Evolutionary conservation across 1,284 basidiomycete genomes (phyloP), one percentile per base, ranked within the genome.

Genomic region (Ceratobasidium sp.): DNA sequence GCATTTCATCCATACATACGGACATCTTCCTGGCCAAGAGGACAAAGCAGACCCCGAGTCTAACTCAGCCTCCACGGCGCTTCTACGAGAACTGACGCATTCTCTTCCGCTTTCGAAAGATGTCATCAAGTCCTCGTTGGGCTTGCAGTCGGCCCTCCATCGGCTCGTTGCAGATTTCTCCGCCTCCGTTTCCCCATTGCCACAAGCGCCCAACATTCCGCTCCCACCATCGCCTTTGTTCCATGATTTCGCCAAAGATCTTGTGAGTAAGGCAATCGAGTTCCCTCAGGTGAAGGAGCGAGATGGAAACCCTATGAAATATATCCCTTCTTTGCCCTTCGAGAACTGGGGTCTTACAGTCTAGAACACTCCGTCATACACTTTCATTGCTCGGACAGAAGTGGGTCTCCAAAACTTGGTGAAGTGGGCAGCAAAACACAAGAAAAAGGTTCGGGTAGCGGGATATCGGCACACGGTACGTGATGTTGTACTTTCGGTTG

Each of bases 341-440:
- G 30, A 70, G 32, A 75, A 75, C 48, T 75, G 75, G 75, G 75
- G 72, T 6, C 41, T 48, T 10, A 67, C 45, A 30, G 60, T 74
- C 23, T 10, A 41, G 9, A 73, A 73, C 46, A 55, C 14, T 18
- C 75, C 75, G 26, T 53, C 55, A 18, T 41, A 67, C 34, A 72
- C 67, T 18, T 73, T 73, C 26, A 53, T 74, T 41, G 71, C 61
- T 5, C 71, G 75, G 12, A 74, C 73, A 10, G 46, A 73, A 26
- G 58, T 52, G 16, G 75, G 75, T 0, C 30, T 74, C 14, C 41
- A 52, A 1, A 67, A 72, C 21, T 28, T 75, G 18, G 71, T 74
- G n/a, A 73, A 69, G 16, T 75, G 71, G 71, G 75, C 75, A 1
- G 34, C 21, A 18, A 39, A 18, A 9, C 23, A 58, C 10, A 55